Evolutionary conservation across 176 grass and related monocot genomes (phyloP), one percentile per base, ranked within the genome.

Genomic region (Phoenix dactylifera): DNA sequence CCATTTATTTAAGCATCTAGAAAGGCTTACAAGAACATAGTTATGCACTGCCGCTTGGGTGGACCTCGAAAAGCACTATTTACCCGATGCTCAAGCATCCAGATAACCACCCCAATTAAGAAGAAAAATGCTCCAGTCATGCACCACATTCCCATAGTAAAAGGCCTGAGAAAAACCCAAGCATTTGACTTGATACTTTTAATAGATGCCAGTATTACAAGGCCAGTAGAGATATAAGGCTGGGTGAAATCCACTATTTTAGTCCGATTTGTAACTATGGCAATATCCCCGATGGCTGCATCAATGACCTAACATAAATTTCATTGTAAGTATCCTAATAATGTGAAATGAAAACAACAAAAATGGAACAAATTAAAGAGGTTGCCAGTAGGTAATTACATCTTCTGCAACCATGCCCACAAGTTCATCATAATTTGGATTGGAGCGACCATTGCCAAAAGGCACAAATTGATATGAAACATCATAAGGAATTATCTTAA

Each of bases 151-250:
- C 18, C 26, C 25, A 72, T 6, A 12, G 58, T 72, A 54, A 72
- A 72, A 62, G 70, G 70, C 18, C 50, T 63, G 50, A 72, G 50
- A 60, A 72, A 72, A 63, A 39, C 59, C 70, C 70, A 72, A 62
- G 70, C 50, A 63, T 32, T 72, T 25, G 70, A 72, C 29, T 72
- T 62, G 30, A 50, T 72, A 23, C 49, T 62, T 18, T 55, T 72
- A n/a, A 55, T 39, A 7, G 70, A 59, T 48, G 59, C 58, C 59
- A 72, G 26, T 62, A 72, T 72, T 35, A 72, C 70, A 32, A 72
- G 70, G 24, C 70, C 70, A 22, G 70, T 35, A 22, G 49, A 63
- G 59, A 62, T 53, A 32, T 72, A 72, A 30, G 70, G 70, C 26
- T 63, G 70, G 35, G 58, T 72, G 51, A 72, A 72, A 52, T 72